phyloP scores from a whole-genome alignment of 495 filamentous ascomycete species.

The Pyrenula massariospora region DNA sequence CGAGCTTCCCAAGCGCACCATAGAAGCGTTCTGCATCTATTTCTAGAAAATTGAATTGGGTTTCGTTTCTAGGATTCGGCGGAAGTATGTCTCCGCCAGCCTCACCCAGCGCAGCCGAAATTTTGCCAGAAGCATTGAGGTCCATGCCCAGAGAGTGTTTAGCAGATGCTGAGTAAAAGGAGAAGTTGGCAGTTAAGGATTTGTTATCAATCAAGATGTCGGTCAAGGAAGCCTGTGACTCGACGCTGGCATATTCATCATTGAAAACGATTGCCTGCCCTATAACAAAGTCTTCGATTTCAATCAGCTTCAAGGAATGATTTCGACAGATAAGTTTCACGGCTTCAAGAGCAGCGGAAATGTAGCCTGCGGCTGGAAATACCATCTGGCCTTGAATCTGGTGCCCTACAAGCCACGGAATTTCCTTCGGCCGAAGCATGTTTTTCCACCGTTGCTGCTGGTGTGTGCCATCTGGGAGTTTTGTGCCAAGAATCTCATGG shows the following conservation, averaged over 20 bases:
- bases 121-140: background rate
- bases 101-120: background rate
- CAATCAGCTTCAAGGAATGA: slow-evolving; percentile 16
- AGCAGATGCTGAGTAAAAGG: background rate
- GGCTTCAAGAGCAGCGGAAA: slow-evolving; percentile 28
- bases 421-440: slow-evolving; percentile 22
- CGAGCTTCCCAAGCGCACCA: slow-evolving; percentile 18
- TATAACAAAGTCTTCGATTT: slow-evolving; percentile 26
- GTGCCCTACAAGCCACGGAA: slow-evolving; percentile 32
- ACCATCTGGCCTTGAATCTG: slow-evolving; percentile 21
- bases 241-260: background rate
- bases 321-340: slow-evolving; percentile 19
- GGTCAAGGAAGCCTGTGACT: background rate
- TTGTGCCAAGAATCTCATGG: slow-evolving; percentile 20
- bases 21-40: slow-evolving; percentile 31
- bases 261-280: background rate
- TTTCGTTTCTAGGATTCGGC: background rate
- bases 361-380: slow-evolving; percentile 28
- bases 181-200: background rate
- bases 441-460: slow-evolving; percentile 25
- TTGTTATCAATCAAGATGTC: background rate
- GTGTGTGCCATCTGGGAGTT: slow-evolving; percentile 14
- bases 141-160: background rate
- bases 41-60: background rate
- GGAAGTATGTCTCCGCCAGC: background rate